Conservation (phyloP, 108 stramenopile genomes). For the Cylindrotheca closterium region DNA sequence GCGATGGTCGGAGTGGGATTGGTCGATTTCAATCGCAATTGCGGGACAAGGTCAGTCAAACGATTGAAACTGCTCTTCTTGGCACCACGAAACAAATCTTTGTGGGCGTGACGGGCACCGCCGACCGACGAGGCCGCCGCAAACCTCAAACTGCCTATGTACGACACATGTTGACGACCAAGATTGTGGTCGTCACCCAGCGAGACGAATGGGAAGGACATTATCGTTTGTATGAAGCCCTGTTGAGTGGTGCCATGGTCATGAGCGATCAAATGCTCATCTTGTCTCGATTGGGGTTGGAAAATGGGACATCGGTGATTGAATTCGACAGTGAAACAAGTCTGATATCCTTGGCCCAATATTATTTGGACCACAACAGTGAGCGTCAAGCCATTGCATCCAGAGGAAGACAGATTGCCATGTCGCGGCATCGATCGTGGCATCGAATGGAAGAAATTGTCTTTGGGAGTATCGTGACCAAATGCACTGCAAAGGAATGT, state of each 20-base stretch:
- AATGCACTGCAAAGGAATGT: neutral
- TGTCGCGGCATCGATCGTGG: constrained; percentile 43
- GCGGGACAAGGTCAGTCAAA: constrained; percentile 11
- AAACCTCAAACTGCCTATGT: constrained; percentile 14
- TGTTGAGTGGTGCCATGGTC: constrained; percentile 57
- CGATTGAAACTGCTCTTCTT: neutral
- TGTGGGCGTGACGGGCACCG: constrained; percentile 7
- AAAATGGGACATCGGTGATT: constrained; percentile 38
- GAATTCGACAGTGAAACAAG: constrained; percentile 25
- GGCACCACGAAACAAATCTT: neutral
- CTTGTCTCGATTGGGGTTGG: constrained; percentile 21
- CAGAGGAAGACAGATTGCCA: constrained; percentile 30
- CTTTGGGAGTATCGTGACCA: constrained; percentile 22
- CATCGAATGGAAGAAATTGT: constrained; percentile 46
- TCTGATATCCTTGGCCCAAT: constrained; percentile 21
- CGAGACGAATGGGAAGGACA: constrained; percentile 62
- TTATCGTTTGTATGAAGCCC: constrained; percentile 53
- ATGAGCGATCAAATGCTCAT: constrained; percentile 47
- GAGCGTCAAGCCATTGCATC: constrained; percentile 45
- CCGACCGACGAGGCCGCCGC: constrained; percentile 12
- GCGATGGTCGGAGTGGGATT: neutral
- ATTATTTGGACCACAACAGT: constrained; percentile 40
- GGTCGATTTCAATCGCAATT: neutral
- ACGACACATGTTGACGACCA: constrained; percentile 34
- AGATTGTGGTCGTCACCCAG: constrained; percentile 61